These are phyloP conservation scores for Cladosporium austrohemisphaericum DNA, from an alignment of 2,329 filamentous ascomycete genomes.

Conservation along the genomic window DNA sequence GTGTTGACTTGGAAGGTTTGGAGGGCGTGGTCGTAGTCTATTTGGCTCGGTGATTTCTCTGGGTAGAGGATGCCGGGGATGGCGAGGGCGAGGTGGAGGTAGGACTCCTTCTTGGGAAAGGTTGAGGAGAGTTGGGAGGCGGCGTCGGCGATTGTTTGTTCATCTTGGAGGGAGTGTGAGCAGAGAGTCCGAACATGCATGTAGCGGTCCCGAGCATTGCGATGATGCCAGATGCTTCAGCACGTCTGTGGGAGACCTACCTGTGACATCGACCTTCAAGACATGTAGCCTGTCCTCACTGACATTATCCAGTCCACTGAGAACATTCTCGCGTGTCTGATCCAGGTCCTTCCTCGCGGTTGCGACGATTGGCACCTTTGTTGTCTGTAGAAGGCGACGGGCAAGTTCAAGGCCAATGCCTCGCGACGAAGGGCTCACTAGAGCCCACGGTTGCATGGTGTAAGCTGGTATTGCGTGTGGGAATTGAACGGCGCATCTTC, in stretches of 20 bases:
- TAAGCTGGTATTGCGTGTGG: too few species aligned
- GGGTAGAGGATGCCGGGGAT: slow-evolving; percentile 69
- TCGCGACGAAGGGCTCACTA: slow-evolving; percentile 58
- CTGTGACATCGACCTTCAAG: slow-evolving; percentile 54
- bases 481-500: too few species aligned
- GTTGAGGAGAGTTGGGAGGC: slow-evolving; percentile 43
- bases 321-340: slow-evolving; percentile 47
- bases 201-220: too few species aligned
- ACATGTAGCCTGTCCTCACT: slow-evolving; percentile 49
- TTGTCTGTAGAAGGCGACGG: slow-evolving; percentile 55
- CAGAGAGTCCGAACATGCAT: neutral
- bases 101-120: slow-evolving; percentile 41
- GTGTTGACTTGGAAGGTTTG: slow-evolving; percentile 70
- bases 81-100: slow-evolving; percentile 66
- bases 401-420: slow-evolving; percentile 62
- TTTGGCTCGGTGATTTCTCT: slow-evolving; percentile 66
- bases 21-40: slow-evolving; percentile 60
- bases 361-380: slow-evolving; percentile 56
- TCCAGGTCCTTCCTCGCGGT: slow-evolving; percentile 55
- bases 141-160: slow-evolving; percentile 56
- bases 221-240: neutral
- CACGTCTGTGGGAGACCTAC: slow-evolving; percentile 39
- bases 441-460: slow-evolving; percentile 45
- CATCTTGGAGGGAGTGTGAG: slow-evolving; percentile 45
- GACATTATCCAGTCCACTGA: slow-evolving; percentile 48